A percentile compares a stretch with the other conserved stretches of the same genome.
These are phyloP conservation scores for Senecio squalidus DNA, from an alignment of 140 eudicot species.

Conservation along the genomic window DNA sequence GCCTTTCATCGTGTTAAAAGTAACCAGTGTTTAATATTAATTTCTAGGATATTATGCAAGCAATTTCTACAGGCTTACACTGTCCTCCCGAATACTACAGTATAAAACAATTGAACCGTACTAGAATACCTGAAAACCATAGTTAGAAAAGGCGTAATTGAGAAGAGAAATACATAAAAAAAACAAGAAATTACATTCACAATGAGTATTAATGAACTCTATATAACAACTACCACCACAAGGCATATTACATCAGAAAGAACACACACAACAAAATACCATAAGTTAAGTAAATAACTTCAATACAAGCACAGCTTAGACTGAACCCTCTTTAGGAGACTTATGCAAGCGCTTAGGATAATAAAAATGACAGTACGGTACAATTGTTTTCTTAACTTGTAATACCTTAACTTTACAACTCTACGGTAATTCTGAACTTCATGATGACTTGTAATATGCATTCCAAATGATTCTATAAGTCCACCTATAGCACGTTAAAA, in stretches of 20 bases:
- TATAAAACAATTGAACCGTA: background rate
- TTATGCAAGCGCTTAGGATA: background rate
- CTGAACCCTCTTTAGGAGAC: background rate
- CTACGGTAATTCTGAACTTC: background rate
- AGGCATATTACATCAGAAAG: background rate
- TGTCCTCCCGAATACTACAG: slow-evolving; percentile 18
- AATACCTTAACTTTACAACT: background rate
- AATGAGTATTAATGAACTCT: background rate
- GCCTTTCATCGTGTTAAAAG: slow-evolving; percentile 32
- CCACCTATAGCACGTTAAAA: background rate
- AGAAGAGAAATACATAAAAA: background rate
- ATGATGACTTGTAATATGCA: background rate
- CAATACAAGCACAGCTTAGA: background rate
- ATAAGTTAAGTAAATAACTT: background rate
- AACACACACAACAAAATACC: background rate
- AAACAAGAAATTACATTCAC: background rate
- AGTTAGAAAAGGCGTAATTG: background rate
- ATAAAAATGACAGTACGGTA: background rate
- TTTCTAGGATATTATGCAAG: slow-evolving; percentile 12
- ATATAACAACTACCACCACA: background rate
- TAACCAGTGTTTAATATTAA: slow-evolving; percentile 7
- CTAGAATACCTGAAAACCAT: slow-evolving; percentile 21
- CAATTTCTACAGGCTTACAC: slow-evolving; percentile 10
- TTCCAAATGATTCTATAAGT: background rate
- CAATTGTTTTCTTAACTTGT: background rate